Conservation (phyloP, 2,329 filamentous ascomycete species). For the Thelonectria olida region DNA sequence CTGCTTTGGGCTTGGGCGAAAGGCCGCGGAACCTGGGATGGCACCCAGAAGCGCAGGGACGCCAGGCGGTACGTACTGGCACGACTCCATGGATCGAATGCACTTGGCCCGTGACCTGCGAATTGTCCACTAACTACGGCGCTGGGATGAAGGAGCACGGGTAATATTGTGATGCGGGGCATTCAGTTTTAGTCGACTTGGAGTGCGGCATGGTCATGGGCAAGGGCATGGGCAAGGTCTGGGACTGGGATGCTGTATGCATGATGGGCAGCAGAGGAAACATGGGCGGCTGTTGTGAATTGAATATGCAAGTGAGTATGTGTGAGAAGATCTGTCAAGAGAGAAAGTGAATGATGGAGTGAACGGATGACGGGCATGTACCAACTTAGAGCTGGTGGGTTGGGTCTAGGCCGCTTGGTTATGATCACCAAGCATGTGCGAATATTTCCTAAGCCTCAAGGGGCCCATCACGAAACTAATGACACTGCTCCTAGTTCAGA, state of each 20-base stretch:
- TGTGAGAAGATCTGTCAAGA: neutral
- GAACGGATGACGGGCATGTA: too few species aligned
- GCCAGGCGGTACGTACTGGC: constrained; percentile 33
- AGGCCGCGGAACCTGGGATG: constrained; percentile 33
- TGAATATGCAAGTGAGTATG: neutral
- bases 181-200: constrained; percentile 35
- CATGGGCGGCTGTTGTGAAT: neutral
- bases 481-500: constrained; percentile 23
- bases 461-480: constrained; percentile 20
- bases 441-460: neutral
- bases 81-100: constrained; percentile 15
- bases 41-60: constrained; percentile 28
- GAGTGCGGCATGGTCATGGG: constrained; percentile 38
- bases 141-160: constrained; percentile 28
- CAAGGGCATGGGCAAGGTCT: constrained; percentile 15
- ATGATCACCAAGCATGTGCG: neutral
- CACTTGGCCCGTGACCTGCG: constrained; percentile 33
- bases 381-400: neutral
- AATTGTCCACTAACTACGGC: constrained; percentile 20
- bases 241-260: constrained; percentile 1
- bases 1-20: constrained; percentile 25
- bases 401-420: constrained; percentile 3
- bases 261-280: constrained; percentile 1
- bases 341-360: neutral
- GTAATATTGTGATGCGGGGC: constrained; percentile 36